Evolutionary conservation across 306 rosid genomes (phyloP).

Genomic region (Acacia melanoxylon): DNA sequence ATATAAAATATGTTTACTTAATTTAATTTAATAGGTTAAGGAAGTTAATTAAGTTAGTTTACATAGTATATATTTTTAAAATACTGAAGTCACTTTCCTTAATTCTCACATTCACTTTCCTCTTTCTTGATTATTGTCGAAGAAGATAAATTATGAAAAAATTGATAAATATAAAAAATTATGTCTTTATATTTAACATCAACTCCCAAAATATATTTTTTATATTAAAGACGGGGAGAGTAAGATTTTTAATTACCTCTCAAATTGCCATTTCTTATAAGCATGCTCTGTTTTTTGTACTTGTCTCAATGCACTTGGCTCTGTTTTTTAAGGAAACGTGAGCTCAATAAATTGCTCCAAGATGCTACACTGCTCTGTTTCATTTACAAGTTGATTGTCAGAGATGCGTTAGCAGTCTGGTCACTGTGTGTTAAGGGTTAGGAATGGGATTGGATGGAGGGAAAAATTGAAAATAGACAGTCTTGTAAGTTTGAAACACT

Average conservation of each 20-base stretch:
- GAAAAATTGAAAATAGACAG: background rate
- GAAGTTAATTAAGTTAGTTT: too few relatives aligned
- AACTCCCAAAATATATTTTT: too few relatives aligned
- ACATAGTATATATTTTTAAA: too few relatives aligned
- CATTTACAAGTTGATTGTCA: conserved; percentile 13
- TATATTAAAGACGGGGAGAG: too few relatives aligned
- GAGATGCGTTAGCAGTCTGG: conserved; percentile 9
- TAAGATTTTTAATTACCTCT: background rate
- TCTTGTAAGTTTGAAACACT: conserved; percentile 16
- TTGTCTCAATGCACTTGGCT: background rate
- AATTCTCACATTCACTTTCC: too few relatives aligned
- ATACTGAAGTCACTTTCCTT: too few relatives aligned
- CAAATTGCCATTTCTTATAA: background rate
- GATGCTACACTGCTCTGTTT: conserved; percentile 1
- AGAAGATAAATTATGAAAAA: too few relatives aligned
- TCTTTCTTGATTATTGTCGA: too few relatives aligned
- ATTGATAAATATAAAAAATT: too few relatives aligned
- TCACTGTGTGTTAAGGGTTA: conserved; percentile 9
- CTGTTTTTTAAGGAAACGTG: background rate
- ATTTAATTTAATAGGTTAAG: too few relatives aligned
- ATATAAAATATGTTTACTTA: too few relatives aligned
- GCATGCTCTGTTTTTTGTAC: background rate
- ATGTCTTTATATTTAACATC: too few relatives aligned
- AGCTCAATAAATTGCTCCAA: background rate
- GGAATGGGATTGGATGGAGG: conserved; percentile 6